Conservation (phyloP, 306 rosid species). For the cucumber (Cucumis sativus) region Cucumber_9930_V3 NC_026660.2:16761501-16762000, state of each 20-base stretch:
- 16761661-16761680: conserved; percentile 57
- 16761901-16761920: conserved; percentile 1
- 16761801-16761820: neutral
- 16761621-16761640: neutral
- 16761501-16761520: conserved; percentile 62
- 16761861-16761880: conserved; percentile 63
- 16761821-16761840: conserved; percentile 39
- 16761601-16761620: neutral
- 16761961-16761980: neutral
- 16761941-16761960: neutral
- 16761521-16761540: neutral
- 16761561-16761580: neutral
- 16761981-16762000: conserved; percentile 41
- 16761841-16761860: conserved; percentile 86
- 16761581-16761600: neutral
- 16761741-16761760: neutral
- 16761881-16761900: conserved; percentile 80
- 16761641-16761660: conserved; percentile 31
- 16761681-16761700: conserved; percentile 81
- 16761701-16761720: conserved; percentile 63
- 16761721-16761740: conserved; percentile 54
- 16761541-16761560: neutral
- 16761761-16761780: neutral
- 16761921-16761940: conserved; percentile 11
- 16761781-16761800: neutral